Percentiles rank a stretch among this genome's conserved stretches.
Evolutionary conservation across 2,329 filamentous ascomycete species (phyloP).

Genomic region (Trichothecium sympodiale): DNA sequence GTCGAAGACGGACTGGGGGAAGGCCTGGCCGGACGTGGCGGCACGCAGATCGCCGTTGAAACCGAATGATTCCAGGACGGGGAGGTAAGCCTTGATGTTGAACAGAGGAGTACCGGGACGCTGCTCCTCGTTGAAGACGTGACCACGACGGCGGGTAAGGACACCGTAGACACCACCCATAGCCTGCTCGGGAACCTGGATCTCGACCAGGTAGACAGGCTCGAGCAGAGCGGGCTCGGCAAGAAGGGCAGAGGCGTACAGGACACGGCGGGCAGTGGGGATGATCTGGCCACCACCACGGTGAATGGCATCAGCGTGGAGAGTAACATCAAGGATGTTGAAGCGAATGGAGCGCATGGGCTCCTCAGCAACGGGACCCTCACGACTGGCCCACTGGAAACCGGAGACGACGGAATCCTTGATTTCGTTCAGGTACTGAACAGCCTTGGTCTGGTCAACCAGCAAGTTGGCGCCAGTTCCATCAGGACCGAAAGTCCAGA

Average conservation of each 20-base stretch:
- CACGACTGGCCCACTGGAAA: conserved; percentile 99
- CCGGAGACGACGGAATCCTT: conserved; percentile 99
- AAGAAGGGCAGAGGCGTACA: conserved; percentile 86
- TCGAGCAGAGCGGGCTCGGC: conserved; percentile 87
- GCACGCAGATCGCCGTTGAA: conserved; percentile 96
- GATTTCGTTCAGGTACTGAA: conserved; percentile 99
- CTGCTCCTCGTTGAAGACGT: conserved; percentile 98
- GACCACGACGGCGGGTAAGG: conserved; percentile 90
- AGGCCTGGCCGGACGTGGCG: conserved; percentile 91
- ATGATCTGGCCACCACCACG: conserved; percentile 99
- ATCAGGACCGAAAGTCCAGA: conserved; percentile 99
- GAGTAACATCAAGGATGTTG: conserved; percentile 99
- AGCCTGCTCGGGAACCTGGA: conserved; percentile 94
- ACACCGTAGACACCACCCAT: conserved; percentile 99
- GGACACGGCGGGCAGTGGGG: conserved; percentile 91
- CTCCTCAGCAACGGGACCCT: conserved; percentile 97
- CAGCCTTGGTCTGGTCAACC: conserved; percentile 99
- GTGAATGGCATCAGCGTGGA: conserved; percentile 99
- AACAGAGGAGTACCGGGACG: conserved; percentile 97
- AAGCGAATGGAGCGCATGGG: conserved; percentile 95
- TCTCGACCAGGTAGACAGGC: conserved; percentile 98
- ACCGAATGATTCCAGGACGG: conserved; percentile 95
- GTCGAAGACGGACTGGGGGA: conserved; percentile 98
- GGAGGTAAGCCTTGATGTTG: conserved; percentile 96
- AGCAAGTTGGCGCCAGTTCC: conserved; percentile 96